Evolutionary conservation across 176 grass and related monocot genomes (phyloP), one percentile per base, ranked within the genome.

Genomic region (Calamus simplicifolius): DNA sequence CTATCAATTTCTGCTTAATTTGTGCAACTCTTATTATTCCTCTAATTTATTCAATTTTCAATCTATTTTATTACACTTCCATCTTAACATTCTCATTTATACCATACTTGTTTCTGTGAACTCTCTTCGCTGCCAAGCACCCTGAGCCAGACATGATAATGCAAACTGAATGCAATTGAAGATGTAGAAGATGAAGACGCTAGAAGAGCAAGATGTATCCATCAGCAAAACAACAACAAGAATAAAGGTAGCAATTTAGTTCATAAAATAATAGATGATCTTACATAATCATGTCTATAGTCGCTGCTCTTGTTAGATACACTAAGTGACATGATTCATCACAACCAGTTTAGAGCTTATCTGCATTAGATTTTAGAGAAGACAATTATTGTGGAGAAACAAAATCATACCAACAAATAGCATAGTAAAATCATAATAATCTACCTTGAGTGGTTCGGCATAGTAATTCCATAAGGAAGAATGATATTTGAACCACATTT

Each of bases 401-500:
- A 43, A 43, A 43, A 43, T 35, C 31, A 35, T 35, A 43, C 35
- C 2, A 12, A n/a, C n/a, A n/a, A n/a, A n/a, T 43, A 2, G 10
- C 35, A 43, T 13, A 43, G 1, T 43, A 43, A 43, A 43, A 43
- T 53, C 63, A 2, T 26, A 80, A 62, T n/a, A 62, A 68, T 51
- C 74, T 54, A 96, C 91, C 86, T 78, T 79, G 48, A 75, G 66
- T 51, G 68, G 74, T 76, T 84, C 83, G 10, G 86, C 84, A 57
- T 74, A 87, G 48, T 75, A 64, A 71, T 43, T 87, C 91, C 91
- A 96, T 51, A 96, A 38, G 30, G 69, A 85, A 55, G 69, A 85
- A 66, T 96, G 91, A 30, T 84, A 87, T 68, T 90, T 90, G 64
- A 77, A 85, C 91, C 91, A 96, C 78, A 90, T 90, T 76, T 87